Base-by-base conservation (phyloP, 495 filamentous ascomycete species). In the Penicillium desertorum region DNA sequence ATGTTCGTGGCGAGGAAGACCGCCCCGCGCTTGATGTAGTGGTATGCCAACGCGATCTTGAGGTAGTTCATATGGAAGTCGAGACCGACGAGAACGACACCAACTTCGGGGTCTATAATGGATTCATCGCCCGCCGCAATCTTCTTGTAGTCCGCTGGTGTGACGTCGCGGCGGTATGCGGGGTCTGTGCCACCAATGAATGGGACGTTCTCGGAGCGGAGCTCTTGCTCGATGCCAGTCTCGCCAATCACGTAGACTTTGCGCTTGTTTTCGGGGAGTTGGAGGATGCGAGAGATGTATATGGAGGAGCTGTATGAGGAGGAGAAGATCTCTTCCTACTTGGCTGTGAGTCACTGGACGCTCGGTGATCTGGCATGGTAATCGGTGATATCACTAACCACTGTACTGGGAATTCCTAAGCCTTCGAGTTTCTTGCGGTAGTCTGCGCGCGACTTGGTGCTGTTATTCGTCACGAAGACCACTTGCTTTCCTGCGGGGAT, bases 381-480 rank as follows among this genome's bases (percentile, higher is more conserved):
- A 11, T 16, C 7, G 4, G 9, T 10, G 19, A 14, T 36, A 22
- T n/a, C 19, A 74, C 79, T 42, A 64, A 87, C 84, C 30, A 81
- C 82, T 50, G 80, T 79, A 60, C 85, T 85, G 0, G 89, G 87
- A 57, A 98, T 96, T 1, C 89, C 90, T 63, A 96, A 76, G 22
- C 68, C 73, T n/a, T 87, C 84, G 45, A 98, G 83, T 63, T 97
- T 98, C 75, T 92, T 92, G 70, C 86, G 85, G 73, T 98, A 98
- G 64, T 95, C 90, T 23, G 83, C 80, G 17, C 94, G 89, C 17
- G 93, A 96, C 70, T 98, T 98, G 27, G 94, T 98, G 69, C 90
- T 95, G 80, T 99, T 99, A 73, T 99, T 99, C 4, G 94, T 98
- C 45, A 99, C 94, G 69, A 99, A 99, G 57, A 99, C 86, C 17